Conservation (phyloP, 352 stramenopile species). For the Pythium vanterpoolii region DNA sequence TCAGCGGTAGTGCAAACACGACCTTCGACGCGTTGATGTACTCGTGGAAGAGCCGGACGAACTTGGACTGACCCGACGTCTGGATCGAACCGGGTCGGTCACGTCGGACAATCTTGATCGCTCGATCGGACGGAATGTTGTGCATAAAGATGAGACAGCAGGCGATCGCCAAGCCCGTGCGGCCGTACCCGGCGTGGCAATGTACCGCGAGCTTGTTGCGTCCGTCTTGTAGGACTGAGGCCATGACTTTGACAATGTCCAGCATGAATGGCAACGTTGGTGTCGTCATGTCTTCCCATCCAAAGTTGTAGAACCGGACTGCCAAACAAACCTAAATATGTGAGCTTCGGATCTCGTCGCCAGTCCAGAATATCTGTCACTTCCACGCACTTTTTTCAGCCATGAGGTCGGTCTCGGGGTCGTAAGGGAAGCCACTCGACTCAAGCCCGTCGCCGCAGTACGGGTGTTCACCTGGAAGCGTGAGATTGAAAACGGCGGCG, state of each 20-base stretch:
- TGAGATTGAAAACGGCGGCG: slow-evolving; percentile 89
- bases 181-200: slow-evolving; percentile 87
- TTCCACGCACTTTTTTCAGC: slow-evolving; percentile 65
- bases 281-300: slow-evolving; percentile 92
- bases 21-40: slow-evolving; percentile 67
- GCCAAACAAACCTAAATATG: neutral
- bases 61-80: slow-evolving; percentile 67
- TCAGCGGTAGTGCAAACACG: slow-evolving; percentile 68
- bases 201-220: slow-evolving; percentile 78
- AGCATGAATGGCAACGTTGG: slow-evolving; percentile 83
- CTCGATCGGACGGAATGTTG: slow-evolving; percentile 60
- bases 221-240: slow-evolving; percentile 63
- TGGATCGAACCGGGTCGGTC: slow-evolving; percentile 78
- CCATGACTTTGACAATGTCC: slow-evolving; percentile 86
- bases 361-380: neutral
- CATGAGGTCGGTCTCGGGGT: slow-evolving; percentile 88
- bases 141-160: slow-evolving; percentile 85
- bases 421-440: slow-evolving; percentile 82
- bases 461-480: slow-evolving; percentile 86
- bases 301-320: slow-evolving; percentile 91
- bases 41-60: slow-evolving; percentile 70
- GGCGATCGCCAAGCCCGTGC: slow-evolving; percentile 85
- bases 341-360: neutral
- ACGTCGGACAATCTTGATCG: slow-evolving; percentile 69
- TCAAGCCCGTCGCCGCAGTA: slow-evolving; percentile 86